These are phyloP conservation scores for Trametopsis cervina DNA, from an alignment of 768 basidiomycete species.

Conservation along the genomic window DNA sequence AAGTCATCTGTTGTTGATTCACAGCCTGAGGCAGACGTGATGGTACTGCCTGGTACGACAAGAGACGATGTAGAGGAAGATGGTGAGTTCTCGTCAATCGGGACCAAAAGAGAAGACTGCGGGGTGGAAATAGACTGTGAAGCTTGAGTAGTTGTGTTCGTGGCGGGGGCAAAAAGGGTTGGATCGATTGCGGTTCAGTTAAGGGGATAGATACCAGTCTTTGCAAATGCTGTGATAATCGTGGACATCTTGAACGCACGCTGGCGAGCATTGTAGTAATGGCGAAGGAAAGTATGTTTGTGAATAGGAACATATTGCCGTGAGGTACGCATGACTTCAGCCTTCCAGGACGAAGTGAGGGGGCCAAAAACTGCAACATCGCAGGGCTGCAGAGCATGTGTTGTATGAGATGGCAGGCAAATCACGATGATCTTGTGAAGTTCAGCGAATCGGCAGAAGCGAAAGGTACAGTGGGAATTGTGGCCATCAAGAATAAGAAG, in stretches of 20 bases:
- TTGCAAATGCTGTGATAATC: no score
- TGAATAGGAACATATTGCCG: constrained; percentile 7
- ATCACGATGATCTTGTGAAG: constrained; percentile 27
- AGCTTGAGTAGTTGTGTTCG: constrained; percentile 2
- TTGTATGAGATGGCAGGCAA: constrained; percentile 33
- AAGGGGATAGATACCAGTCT: no score
- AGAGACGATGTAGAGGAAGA: no score
- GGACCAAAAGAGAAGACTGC: not conserved
- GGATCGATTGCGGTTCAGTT: no score
- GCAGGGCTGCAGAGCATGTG: constrained; percentile 36
- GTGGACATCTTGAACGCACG: no score
- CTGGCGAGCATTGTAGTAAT: no score
- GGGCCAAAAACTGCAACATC: constrained; percentile 35
- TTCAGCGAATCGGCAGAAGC: constrained; percentile 23
- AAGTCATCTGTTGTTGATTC: no score
- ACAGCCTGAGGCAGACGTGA: no score
- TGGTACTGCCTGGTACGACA: no score
- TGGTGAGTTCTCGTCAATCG: not conserved
- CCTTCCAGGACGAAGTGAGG: constrained; percentile 23
- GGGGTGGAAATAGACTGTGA: constrained; percentile 1
- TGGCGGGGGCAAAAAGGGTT: not conserved
- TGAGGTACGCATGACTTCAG: not conserved
- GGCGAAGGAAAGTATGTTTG: constrained; percentile 5
- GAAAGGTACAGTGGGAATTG: constrained; percentile 29
- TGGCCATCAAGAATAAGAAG: constrained; percentile 39